phyloP scores from a whole-genome alignment of 768 basidiomycete species.

The Serendipita sp. region DNA sequence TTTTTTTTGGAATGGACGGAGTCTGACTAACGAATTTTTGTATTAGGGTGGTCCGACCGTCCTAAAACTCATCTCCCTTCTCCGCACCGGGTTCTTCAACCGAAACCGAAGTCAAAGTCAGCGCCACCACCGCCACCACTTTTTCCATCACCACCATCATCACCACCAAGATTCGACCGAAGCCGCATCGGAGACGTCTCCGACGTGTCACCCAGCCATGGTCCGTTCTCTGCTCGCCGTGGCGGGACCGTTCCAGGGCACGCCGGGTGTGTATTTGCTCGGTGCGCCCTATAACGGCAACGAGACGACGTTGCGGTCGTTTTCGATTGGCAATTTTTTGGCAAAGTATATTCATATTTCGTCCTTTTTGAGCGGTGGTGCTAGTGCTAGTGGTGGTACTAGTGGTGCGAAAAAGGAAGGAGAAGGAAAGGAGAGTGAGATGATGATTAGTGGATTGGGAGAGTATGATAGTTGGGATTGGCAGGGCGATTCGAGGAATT shows the following conservation, averaged over 20 bases:
- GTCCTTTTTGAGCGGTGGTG: conserved; percentile 27
- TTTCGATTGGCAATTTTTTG: not conserved
- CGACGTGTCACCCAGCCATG: conserved; percentile 26
- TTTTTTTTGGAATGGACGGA: too few relatives aligned
- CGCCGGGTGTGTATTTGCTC: conserved; percentile 31
- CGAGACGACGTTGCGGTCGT: conserved; percentile 15
- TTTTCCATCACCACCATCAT: too few relatives aligned
- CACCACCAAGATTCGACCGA: too few relatives aligned
- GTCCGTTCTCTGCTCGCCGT: conserved; percentile 30
- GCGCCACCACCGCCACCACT: too few relatives aligned
- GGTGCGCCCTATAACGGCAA: conserved; percentile 29
- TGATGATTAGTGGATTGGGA: too few relatives aligned
- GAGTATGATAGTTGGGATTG: conserved; percentile 11
- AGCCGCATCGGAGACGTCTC: too few relatives aligned
- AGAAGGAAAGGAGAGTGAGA: too few relatives aligned
- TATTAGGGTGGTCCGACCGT: conserved; percentile 35
- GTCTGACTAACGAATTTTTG: too few relatives aligned
- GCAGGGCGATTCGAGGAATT: conserved; percentile 4
- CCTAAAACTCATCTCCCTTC: conserved; percentile 30
- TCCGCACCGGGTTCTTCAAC: conserved; percentile 30
- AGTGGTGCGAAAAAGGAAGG: conserved; percentile 9
- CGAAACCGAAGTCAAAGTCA: conserved; percentile 8
- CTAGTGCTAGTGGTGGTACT: conserved; percentile 19
- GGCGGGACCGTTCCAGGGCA: conserved; percentile 34
- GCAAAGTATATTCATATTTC: conserved; percentile 27